Evolutionary conservation across 345 rosid genomes (phyloP).

Genomic region (Combretum micranthum): DNA sequence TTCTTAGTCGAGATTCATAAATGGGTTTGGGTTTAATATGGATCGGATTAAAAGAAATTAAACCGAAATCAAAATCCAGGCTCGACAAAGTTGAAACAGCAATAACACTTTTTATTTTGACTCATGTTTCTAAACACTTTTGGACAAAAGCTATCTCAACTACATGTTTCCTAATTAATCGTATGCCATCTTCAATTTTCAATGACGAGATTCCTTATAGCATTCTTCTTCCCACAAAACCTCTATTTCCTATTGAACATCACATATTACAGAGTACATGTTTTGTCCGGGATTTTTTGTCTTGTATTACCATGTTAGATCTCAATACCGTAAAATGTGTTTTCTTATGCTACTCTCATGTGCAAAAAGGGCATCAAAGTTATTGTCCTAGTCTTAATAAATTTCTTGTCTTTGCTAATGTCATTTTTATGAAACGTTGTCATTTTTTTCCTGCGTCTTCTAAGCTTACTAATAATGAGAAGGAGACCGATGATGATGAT

Average conservation of each 20-base stretch:
- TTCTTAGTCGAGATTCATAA: too few species aligned
- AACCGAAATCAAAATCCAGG: too few species aligned
- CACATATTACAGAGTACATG: neutral
- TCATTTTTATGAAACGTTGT: neutral
- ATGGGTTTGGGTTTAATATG: too few species aligned
- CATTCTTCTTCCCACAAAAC: neutral
- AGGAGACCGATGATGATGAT: too few species aligned
- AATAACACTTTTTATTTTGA: neutral
- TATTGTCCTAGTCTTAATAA: neutral
- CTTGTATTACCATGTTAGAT: neutral
- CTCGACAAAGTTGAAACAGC: neutral
- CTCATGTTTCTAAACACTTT: neutral
- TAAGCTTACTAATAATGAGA: too few species aligned
- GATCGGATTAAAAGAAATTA: too few species aligned
- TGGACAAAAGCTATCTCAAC: conserved; percentile 1
- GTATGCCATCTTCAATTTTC: conserved; percentile 3
- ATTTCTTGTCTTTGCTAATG: neutral
- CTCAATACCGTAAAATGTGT: neutral
- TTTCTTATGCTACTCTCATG: neutral
- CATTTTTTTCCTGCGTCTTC: neutral
- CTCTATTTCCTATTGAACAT: neutral
- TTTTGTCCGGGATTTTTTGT: conserved; percentile 4
- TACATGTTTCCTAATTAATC: conserved; percentile 6
- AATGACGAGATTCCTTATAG: neutral
- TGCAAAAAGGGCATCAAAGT: neutral